Evolutionary conservation across 2,329 filamentous ascomycete genomes (phyloP).

Genomic region (Thelonectria rubi): DNA sequence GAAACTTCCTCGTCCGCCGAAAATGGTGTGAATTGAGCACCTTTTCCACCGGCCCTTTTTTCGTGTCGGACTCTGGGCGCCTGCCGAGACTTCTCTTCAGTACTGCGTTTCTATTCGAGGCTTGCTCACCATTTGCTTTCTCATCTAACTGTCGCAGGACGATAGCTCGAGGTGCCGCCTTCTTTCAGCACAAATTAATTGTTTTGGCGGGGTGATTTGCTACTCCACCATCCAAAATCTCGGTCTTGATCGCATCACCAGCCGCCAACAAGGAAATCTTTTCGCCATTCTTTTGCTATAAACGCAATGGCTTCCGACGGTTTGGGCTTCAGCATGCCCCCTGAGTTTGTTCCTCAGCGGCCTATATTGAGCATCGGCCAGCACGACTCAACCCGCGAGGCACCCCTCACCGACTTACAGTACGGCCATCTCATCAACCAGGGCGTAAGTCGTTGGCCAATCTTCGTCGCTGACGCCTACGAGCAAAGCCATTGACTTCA

Average conservation of each 20-base stretch:
- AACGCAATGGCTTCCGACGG: conserved; percentile 39
- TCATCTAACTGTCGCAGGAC: conserved; percentile 19
- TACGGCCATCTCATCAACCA: conserved; percentile 74
- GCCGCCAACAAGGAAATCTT: background rate
- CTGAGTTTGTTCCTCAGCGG: conserved; percentile 44
- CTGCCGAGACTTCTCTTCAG: background rate
- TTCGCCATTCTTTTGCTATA: conserved; percentile 5
- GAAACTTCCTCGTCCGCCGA: conserved; percentile 11
- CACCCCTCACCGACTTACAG: conserved; percentile 69
- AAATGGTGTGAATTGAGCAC: conserved; percentile 25
- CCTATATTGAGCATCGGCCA: conserved; percentile 75
- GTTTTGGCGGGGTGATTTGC: conserved; percentile 41
- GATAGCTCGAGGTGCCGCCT: conserved; percentile 2
- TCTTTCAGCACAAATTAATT: conserved; percentile 16
- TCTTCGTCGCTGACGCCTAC: conserved; percentile 12
- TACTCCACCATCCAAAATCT: conserved; percentile 42
- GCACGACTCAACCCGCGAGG: conserved; percentile 71
- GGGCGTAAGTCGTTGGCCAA: conserved; percentile 63
- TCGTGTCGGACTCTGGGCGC: conserved; percentile 3
- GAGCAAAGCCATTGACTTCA: conserved; percentile 32
- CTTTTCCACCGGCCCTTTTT: conserved; percentile 5
- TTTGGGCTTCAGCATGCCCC: conserved; percentile 35
- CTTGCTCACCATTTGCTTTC: background rate
- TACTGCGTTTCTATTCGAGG: background rate
- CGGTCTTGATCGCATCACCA: conserved; percentile 27